These are phyloP conservation scores for Verruconis gallopava DNA, from an alignment of 2,329 filamentous ascomycete species.

Conservation along the genomic window DNA sequence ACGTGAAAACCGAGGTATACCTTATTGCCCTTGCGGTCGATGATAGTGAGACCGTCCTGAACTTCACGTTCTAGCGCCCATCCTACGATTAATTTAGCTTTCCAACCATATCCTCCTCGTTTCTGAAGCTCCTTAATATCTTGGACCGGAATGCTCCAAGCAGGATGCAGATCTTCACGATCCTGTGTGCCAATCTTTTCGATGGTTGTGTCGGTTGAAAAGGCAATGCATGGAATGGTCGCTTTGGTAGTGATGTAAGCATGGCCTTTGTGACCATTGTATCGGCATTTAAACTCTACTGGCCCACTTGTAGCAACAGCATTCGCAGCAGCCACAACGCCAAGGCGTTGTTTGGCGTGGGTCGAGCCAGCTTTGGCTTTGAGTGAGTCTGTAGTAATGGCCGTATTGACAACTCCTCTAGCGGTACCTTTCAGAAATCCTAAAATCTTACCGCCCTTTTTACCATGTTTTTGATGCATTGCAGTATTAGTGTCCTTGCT, in stretches of 20 bases:
- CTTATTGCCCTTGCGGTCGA: conserved; percentile 40
- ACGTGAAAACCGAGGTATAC: too few species aligned
- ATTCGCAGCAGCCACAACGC: conserved; percentile 46
- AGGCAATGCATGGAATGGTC: conserved; percentile 55
- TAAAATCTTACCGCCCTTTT: conserved; percentile 40
- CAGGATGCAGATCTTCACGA: conserved; percentile 39
- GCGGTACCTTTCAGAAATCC: conserved; percentile 56
- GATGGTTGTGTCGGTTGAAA: conserved; percentile 41
- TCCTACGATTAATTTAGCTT: conserved; percentile 67
- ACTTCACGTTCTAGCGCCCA: conserved; percentile 65
- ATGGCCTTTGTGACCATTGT: conserved; percentile 57
- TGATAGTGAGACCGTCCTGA: conserved; percentile 60
- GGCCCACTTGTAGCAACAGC: conserved; percentile 46
- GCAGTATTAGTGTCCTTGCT: conserved; percentile 41
- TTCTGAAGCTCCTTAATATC: conserved; percentile 67
- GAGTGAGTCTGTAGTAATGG: conserved; percentile 56
- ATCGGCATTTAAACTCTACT: conserved; percentile 62
- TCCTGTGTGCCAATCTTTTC: conserved; percentile 35
- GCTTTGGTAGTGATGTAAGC: conserved; percentile 56
- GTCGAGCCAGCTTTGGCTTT: conserved; percentile 50
- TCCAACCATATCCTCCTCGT: conserved; percentile 72
- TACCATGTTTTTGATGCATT: conserved; percentile 35
- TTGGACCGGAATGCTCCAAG: conserved; percentile 57
- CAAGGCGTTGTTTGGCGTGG: conserved; percentile 57
- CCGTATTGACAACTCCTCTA: conserved; percentile 59